Percentiles rank a stretch among this genome's conserved stretches.
phyloP scores from a whole-genome alignment of 23 red algal genomes.

The Agarophyton chilense region DNA sequence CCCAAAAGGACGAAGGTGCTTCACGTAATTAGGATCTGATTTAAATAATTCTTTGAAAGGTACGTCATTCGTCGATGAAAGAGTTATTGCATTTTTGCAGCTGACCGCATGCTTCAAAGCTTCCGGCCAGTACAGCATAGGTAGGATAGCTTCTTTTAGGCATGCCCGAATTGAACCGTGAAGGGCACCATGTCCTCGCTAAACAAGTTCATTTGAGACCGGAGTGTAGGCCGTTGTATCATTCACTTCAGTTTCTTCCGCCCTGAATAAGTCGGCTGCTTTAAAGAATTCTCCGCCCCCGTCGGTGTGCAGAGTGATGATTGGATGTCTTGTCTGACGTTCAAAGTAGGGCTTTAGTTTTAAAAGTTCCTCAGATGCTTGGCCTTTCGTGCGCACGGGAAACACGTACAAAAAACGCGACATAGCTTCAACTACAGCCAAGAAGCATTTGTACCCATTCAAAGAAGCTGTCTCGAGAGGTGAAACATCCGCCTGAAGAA shows the following conservation, averaged over 20 bases:
- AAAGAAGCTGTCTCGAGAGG: background rate
- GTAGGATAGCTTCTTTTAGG: background rate
- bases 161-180: background rate
- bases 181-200: background rate
- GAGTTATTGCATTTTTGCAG: slow-evolving; percentile 31
- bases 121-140: slow-evolving; percentile 12
- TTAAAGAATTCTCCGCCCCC: background rate
- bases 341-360: background rate
- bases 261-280: background rate
- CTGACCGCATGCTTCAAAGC: background rate
- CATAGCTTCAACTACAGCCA: background rate
- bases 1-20: background rate
- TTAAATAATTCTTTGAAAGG: slow-evolving; percentile 3
- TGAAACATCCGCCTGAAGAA: slow-evolving; percentile 1
- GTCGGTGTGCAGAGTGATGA: background rate
- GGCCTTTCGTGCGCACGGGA: background rate
- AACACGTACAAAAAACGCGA: background rate
- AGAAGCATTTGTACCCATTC: background rate
- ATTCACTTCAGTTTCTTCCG: background rate
- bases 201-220: background rate
- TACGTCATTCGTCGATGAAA: background rate
- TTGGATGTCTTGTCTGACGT: background rate
- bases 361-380: slow-evolving; percentile 27
- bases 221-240: background rate
- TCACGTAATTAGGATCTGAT: background rate